Conservation (phyloP, 2,329 filamentous ascomycete genomes). For the Botryotinia globosa region DNA sequence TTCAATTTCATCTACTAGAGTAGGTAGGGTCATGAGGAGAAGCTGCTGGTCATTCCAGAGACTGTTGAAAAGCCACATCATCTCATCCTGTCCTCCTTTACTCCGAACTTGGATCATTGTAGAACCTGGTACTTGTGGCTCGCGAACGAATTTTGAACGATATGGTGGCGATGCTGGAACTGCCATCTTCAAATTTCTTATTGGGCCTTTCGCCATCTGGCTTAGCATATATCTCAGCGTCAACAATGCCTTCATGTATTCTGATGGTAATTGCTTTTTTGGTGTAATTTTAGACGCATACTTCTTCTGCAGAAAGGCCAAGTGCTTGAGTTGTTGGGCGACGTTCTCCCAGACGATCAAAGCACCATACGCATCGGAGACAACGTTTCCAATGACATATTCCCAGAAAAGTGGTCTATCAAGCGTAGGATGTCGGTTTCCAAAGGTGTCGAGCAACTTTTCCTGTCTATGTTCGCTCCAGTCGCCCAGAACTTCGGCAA, state of each 20-base stretch:
- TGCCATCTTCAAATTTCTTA: neutral
- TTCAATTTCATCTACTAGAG: slow-evolving; percentile 29
- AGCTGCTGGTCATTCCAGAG: neutral
- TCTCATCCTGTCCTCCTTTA: neutral
- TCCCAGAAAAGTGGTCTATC: slow-evolving; percentile 41
- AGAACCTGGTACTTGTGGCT: neutral
- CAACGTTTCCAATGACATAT: slow-evolving; percentile 39
- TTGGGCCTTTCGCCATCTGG: slow-evolving; percentile 27
- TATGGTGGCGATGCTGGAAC: neutral
- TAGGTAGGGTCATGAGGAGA: slow-evolving; percentile 16
- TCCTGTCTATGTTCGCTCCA: slow-evolving; percentile 47
- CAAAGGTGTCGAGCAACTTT: slow-evolving; percentile 42
- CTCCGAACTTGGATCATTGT: neutral
- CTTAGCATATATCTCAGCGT: slow-evolving; percentile 42
- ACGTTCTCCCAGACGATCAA: slow-evolving; percentile 24
- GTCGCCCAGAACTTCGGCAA: neutral
- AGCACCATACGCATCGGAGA: slow-evolving; percentile 38
- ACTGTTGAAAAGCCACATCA: neutral
- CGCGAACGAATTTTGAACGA: neutral
- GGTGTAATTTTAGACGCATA: slow-evolving; percentile 39
- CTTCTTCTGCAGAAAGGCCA: slow-evolving; percentile 38
- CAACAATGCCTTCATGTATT: slow-evolving; percentile 43
- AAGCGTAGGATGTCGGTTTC: slow-evolving; percentile 29
- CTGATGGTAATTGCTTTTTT: slow-evolving; percentile 39
- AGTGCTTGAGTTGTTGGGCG: slow-evolving; percentile 28